Percentiles rank a stretch among this genome's conserved stretches.
Evolutionary conservation across 139 green algal genomes (phyloP).

Genomic region (Chlorella vulgaris): DNA sequence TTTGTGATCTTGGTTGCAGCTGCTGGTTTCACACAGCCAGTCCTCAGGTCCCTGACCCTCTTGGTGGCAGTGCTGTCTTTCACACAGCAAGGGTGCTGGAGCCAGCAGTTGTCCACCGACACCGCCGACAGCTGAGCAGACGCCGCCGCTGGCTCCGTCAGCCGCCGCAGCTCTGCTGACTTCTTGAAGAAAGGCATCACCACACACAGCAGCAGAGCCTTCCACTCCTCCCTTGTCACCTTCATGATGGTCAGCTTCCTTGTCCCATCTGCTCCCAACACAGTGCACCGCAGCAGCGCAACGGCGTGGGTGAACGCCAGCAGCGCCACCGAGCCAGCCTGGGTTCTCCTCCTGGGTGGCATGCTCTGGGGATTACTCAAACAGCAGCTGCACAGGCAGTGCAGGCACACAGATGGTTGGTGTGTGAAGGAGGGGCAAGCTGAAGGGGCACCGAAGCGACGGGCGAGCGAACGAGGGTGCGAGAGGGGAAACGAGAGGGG

Average conservation of each 20-base stretch:
- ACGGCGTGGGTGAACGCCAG: not conserved
- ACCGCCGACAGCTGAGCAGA: not conserved
- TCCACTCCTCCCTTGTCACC: not conserved
- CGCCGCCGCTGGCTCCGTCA: not conserved
- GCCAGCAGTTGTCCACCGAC: not conserved
- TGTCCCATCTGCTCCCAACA: not conserved
- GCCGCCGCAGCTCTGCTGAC: not conserved
- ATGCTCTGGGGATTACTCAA: too few relatives aligned
- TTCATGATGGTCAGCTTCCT: not conserved
- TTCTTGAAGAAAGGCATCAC: not conserved
- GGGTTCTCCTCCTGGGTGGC: too few relatives aligned
- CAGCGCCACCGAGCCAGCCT: not conserved
- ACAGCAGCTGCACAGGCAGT: too few relatives aligned
- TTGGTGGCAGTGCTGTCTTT: not conserved
- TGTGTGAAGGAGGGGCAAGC: too few relatives aligned
- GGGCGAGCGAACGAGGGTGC: too few relatives aligned
- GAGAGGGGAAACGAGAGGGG: too few relatives aligned
- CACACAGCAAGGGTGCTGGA: not conserved
- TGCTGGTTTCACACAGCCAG: not conserved
- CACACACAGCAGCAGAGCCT: not conserved
- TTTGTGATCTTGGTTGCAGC: not conserved
- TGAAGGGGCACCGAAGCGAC: too few relatives aligned
- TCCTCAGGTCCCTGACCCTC: not conserved
- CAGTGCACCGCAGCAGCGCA: not conserved
- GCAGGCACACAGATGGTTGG: too few relatives aligned